These are phyloP conservation scores for Metschnikowia continentalis DNA, from an alignment of 805 yeast genomes.

Conservation along the genomic window DNA sequence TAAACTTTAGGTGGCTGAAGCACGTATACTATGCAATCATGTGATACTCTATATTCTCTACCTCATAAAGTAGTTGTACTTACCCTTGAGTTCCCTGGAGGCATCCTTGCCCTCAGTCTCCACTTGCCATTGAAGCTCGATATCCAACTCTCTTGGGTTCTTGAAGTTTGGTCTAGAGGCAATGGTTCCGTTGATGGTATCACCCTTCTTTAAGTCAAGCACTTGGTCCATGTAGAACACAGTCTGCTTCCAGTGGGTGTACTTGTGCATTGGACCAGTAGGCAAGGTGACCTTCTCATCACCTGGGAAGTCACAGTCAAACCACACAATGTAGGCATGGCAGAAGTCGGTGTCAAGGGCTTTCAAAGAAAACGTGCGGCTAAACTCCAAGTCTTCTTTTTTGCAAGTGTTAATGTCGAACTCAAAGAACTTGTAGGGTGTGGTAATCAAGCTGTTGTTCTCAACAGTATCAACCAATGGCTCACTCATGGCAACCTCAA, in stretches of 20 bases:
- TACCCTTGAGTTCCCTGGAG: slow-evolving; percentile 54
- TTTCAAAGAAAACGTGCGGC: slow-evolving; percentile 60
- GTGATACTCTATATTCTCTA: slow-evolving; percentile 20
- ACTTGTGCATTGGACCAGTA: slow-evolving; percentile 90
- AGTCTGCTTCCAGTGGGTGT: slow-evolving; percentile 99
- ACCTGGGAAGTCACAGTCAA: slow-evolving; percentile 84
- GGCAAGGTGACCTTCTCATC: slow-evolving; percentile 68
- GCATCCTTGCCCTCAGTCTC: slow-evolving; percentile 41
- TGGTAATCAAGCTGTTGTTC: slow-evolving; percentile 65
- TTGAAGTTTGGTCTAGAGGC: slow-evolving; percentile 68
- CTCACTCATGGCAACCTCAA: slow-evolving; percentile 80
- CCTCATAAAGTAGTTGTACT: slow-evolving; percentile 68
- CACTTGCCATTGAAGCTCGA: slow-evolving; percentile 61
- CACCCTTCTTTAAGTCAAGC: slow-evolving; percentile 72
- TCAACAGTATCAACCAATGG: slow-evolving; percentile 97
- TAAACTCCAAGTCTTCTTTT: slow-evolving; percentile 76
- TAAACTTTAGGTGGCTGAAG: background rate
- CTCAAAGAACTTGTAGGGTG: slow-evolving; percentile 64
- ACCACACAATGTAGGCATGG: slow-evolving; percentile 92
- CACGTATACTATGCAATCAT: background rate
- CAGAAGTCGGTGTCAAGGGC: slow-evolving; percentile 77
- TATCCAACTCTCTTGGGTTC: slow-evolving; percentile 89
- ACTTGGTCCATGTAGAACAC: slow-evolving; percentile 87
- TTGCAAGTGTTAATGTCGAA: slow-evolving; percentile 88
- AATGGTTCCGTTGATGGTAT: slow-evolving; percentile 64